Percentiles rank a stretch among this genome's conserved stretches.
These are phyloP conservation scores for Petunia hybrid DNA, from an alignment of 305 asterid species.

Conservation along the genomic window DNA sequence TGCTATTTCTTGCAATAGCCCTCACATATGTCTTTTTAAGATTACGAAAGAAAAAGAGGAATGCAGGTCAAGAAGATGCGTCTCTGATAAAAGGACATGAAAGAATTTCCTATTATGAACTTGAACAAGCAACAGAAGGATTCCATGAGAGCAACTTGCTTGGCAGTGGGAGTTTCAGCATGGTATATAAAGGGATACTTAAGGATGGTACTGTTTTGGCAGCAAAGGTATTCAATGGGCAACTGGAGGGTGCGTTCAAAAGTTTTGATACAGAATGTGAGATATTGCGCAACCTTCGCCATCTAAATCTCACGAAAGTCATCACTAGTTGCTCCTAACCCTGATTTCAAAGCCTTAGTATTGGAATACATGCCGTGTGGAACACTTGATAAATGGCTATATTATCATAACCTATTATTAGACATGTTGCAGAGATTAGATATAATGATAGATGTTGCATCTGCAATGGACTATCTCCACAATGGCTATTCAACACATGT, in stretches of 20 bases:
- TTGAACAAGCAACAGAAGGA: slow-evolving; percentile 37
- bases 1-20: neutral
- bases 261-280: slow-evolving; percentile 32
- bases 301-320: neutral
- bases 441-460: slow-evolving; percentile 8
- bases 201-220: slow-evolving; percentile 34
- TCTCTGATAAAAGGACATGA: neutral
- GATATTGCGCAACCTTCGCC: neutral
- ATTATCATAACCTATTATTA: neutral
- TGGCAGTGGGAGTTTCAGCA: slow-evolving; percentile 29
- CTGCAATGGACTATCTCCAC: neutral
- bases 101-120: slow-evolving; percentile 27
- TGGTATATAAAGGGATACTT: slow-evolving; percentile 34
- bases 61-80: neutral
- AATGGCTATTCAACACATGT: slow-evolving; percentile 21
- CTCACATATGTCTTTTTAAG: neutral
- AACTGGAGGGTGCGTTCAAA: slow-evolving; percentile 33
- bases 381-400: slow-evolving; percentile 19
- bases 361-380: neutral
- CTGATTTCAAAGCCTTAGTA: neutral
- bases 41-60: neutral
- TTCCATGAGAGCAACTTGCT: slow-evolving; percentile 32
- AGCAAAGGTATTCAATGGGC: slow-evolving; percentile 40
- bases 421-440: neutral
- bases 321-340: neutral